Conservation (phyloP, 495 filamentous ascomycete genomes). For the Aspergillus biplanus region DNA sequence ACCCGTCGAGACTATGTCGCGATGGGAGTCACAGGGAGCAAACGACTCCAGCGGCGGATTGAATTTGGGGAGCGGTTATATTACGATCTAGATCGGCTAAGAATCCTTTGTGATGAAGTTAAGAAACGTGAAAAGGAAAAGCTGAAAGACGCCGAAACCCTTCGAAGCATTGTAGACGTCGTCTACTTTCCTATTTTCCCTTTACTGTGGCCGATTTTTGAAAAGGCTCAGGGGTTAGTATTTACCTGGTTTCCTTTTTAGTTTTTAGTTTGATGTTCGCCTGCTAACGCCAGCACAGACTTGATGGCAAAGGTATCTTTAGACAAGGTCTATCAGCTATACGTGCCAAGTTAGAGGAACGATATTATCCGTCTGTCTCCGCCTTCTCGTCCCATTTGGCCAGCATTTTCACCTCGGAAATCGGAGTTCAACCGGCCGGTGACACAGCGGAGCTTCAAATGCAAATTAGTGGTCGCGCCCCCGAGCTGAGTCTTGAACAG, state of each 20-base stretch:
- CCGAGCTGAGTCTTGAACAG: slow-evolving; percentile 62
- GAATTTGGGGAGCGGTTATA: slow-evolving; percentile 82
- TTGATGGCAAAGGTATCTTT: slow-evolving; percentile 75
- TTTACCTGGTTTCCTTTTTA: slow-evolving; percentile 18
- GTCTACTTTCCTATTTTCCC: slow-evolving; percentile 88
- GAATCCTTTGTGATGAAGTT: slow-evolving; percentile 65
- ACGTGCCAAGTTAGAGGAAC: slow-evolving; percentile 66
- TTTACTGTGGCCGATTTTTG: slow-evolving; percentile 76
- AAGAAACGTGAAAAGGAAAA: slow-evolving; percentile 75
- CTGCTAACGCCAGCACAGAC: slow-evolving; percentile 55
- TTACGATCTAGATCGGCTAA: slow-evolving; percentile 74
- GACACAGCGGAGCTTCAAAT: slow-evolving; percentile 56
- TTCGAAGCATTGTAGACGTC: slow-evolving; percentile 76
- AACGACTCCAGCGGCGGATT: slow-evolving; percentile 77
- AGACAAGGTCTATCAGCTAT: slow-evolving; percentile 63
- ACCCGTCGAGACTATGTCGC: slow-evolving; percentile 88
- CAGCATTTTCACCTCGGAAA: slow-evolving; percentile 67
- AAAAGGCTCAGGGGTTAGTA: slow-evolving; percentile 74
- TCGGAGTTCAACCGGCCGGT: slow-evolving; percentile 58
- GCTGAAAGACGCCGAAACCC: slow-evolving; percentile 72
- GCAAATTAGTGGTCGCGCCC: slow-evolving; percentile 55
- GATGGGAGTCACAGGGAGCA: slow-evolving; percentile 83
- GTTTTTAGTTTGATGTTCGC: neutral
- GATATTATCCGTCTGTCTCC: slow-evolving; percentile 75
- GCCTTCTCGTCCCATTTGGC: slow-evolving; percentile 74